Evolutionary conservation across 108 stramenopile species (phyloP).

Genomic region (Fistulifera pelliculosa): DNA sequence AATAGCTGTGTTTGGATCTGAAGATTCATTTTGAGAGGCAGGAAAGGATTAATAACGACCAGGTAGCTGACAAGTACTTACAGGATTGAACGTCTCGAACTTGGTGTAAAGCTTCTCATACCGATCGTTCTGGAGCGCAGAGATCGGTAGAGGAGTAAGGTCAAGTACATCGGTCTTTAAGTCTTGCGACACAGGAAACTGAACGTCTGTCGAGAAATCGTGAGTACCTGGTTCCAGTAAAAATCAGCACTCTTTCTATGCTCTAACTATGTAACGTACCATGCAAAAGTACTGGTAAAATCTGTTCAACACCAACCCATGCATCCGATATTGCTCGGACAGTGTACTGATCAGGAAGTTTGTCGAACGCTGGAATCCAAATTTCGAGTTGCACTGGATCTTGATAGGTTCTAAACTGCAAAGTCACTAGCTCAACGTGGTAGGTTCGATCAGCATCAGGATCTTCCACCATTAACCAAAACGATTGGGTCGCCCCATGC

Average conservation of each 20-base stretch:
- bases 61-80: background rate
- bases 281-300: slow-evolving; percentile 77
- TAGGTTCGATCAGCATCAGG: slow-evolving; percentile 74
- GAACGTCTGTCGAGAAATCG: slow-evolving; percentile 28
- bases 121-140: slow-evolving; percentile 68
- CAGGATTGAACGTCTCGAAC: slow-evolving; percentile 93
- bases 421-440: slow-evolving; percentile 72
- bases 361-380: slow-evolving; percentile 87
- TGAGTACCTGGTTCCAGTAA: too few relatives aligned
- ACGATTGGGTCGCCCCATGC: slow-evolving; percentile 83
- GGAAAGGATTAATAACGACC: background rate
- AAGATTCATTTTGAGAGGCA: slow-evolving; percentile 79
- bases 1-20: slow-evolving; percentile 91
- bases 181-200: slow-evolving; percentile 59
- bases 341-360: slow-evolving; percentile 85
- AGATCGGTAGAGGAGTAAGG: slow-evolving; percentile 84
- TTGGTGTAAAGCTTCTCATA: slow-evolving; percentile 85
- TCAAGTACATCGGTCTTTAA: slow-evolving; percentile 86
- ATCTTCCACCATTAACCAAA: slow-evolving; percentile 98
- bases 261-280: too few relatives aligned
- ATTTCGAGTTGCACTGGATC: slow-evolving; percentile 69
- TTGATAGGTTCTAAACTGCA: slow-evolving; percentile 54
- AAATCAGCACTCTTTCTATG: too few relatives aligned
- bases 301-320: slow-evolving; percentile 90
- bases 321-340: slow-evolving; percentile 80